phyloP scores from a whole-genome alignment of 805 yeast genomes.

The Saturnispora besseyi region DNA sequence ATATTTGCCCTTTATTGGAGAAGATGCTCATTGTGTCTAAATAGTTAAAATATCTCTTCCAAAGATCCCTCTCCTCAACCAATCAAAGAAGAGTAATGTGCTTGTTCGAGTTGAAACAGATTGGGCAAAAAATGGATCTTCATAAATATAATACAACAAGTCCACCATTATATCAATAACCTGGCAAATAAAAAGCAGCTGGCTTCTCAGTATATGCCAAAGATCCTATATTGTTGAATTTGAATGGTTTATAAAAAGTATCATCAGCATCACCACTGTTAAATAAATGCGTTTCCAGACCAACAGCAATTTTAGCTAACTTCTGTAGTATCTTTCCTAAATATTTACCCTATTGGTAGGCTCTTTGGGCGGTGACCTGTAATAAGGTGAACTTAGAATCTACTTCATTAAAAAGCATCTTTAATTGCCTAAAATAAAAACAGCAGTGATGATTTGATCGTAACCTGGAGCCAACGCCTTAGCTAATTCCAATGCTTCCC shows the following conservation, averaged over 20 bases:
- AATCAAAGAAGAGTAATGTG: constrained; percentile 74
- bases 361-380: constrained; percentile 97
- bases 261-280: constrained; percentile 31
- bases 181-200: constrained; percentile 85
- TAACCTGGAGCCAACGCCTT: constrained; percentile 45
- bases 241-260: constrained; percentile 49
- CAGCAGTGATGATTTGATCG: constrained; percentile 39
- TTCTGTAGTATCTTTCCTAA: constrained; percentile 64
- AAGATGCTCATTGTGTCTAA: constrained; percentile 1
- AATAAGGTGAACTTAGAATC: constrained; percentile 62
- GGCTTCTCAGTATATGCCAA: constrained; percentile 91
- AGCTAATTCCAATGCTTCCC: constrained; percentile 44
- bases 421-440: constrained; percentile 43
- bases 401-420: constrained; percentile 46
- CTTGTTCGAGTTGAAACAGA: constrained; percentile 82
- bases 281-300: constrained; percentile 35
- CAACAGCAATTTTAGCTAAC: constrained; percentile 47
- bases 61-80: constrained; percentile 79
- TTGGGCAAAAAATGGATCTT: constrained; percentile 92
- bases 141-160: constrained; percentile 88
- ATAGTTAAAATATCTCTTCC: constrained; percentile 59
- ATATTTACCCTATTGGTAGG: constrained; percentile 85
- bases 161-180: constrained; percentile 69
- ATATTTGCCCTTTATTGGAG: background rate
- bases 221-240: constrained; percentile 83